Base-by-base conservation (phyloP, 176 grass and related monocot genomes). In the Olyra latifolia region DNA sequence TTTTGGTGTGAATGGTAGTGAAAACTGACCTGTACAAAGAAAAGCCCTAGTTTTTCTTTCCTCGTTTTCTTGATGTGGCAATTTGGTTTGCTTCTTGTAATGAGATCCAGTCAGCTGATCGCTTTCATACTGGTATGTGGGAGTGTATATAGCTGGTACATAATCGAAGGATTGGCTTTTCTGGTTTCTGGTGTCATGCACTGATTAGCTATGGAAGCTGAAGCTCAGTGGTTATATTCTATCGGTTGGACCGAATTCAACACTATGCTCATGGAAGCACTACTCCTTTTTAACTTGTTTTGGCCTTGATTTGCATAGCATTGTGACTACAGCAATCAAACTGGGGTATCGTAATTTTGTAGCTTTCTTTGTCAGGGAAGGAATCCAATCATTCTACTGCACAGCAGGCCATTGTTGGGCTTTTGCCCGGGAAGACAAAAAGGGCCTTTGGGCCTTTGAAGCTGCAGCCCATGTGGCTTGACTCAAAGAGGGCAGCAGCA, bases 1-100 rank as follows among this genome's bases (percentile, higher is more conserved):
- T 86, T 73, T 91, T 83, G 66, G 78, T 80, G 70, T 56, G 49
- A 80, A 57, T 69, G 40, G 52, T 69, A 28, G 52, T 67, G 70
- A 64, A 55, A 65, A 42, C 46, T 65, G 54, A 29, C 71, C 22
- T 85, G 87, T 85, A 85, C 71, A 89, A 46, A 69, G 32, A 29
- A 10, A 20, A 20, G 7, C 4, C 0, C 6, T 23, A 6, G 9
- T 20, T 10, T 14, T 29, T 14, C 22, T 65, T 9, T 24, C 8
- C 66, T 40, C 1, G 17, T 20, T 14, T 42, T 13, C 56, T 49
- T 61, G 29, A 53, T 15, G 17, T 59, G 43, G 80, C 80, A 46
- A 41, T 47, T 83, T 58, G 63, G 32, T 44, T 69, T 87, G 71
- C 53, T 61, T 62, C 17, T 69, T 81, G 53, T 69, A 75, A 29